These are phyloP conservation scores for Borovskyia barvae DNA, from an alignment of 208 protist genomes.

Conservation along the genomic window DNA sequence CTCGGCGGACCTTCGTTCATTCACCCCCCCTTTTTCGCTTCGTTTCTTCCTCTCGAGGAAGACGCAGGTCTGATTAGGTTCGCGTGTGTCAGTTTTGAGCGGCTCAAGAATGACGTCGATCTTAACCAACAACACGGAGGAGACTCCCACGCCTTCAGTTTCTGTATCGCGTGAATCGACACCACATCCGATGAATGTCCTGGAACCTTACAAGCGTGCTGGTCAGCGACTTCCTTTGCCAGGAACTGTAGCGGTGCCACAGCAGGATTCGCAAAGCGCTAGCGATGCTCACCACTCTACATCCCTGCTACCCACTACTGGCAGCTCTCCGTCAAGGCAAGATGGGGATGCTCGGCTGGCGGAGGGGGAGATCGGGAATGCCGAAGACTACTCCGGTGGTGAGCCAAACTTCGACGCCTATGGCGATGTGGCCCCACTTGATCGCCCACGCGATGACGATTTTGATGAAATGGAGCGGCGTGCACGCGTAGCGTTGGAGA, in stretches of 20 bases:
- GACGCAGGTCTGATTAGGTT: too few species aligned
- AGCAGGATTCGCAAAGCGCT: too few species aligned
- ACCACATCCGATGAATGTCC: slow-evolving; percentile 2
- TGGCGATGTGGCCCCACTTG: slow-evolving; percentile 1
- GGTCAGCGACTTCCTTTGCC: background rate
- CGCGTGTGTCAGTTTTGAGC: too few species aligned
- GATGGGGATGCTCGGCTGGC: too few species aligned
- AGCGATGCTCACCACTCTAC: too few species aligned
- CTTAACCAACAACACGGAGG: too few species aligned
- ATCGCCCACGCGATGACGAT: slow-evolving; percentile 25
- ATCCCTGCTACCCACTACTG: too few species aligned
- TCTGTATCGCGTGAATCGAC: background rate
- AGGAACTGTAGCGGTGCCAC: background rate
- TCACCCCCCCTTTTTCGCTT: background rate
- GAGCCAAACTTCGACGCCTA: slow-evolving; percentile 1
- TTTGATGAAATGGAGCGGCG: slow-evolving; percentile 53
- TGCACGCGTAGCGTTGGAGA: slow-evolving; percentile 71
- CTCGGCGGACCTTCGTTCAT: too few species aligned
- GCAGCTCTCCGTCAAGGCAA: too few species aligned
- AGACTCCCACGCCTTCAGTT: too few species aligned
- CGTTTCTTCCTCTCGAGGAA: background rate
- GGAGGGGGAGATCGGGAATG: too few species aligned
- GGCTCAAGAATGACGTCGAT: too few species aligned
- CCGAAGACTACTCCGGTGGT: background rate
- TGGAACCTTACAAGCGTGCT: slow-evolving; percentile 13